Conservation (phyloP, 2,329 filamentous ascomycete species). For the Monosporascus sp. region DNA sequence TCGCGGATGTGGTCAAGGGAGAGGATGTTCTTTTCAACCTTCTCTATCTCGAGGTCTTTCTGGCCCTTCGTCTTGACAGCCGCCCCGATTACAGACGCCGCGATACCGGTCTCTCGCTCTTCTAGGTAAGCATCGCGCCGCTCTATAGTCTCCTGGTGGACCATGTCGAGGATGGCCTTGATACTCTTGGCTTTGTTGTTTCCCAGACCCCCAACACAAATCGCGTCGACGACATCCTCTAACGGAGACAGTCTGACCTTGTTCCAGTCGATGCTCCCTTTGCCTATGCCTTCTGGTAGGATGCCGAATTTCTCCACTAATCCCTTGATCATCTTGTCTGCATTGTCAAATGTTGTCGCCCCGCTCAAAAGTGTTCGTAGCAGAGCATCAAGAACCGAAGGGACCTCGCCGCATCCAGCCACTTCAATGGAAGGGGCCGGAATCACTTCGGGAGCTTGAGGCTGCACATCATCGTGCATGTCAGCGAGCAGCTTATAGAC, state of each 20-base stretch:
- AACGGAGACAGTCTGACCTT: constrained; percentile 55
- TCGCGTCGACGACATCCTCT: constrained; percentile 60
- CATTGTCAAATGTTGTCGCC: constrained; percentile 43
- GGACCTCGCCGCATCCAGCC: constrained; percentile 60
- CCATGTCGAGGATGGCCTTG: constrained; percentile 66
- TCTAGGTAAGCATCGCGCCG: constrained; percentile 37
- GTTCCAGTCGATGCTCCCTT: constrained; percentile 71
- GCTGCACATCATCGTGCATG: constrained; percentile 58
- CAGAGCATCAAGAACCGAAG: constrained; percentile 48
- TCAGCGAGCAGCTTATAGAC: constrained; percentile 60
- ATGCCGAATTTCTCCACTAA: constrained; percentile 61
- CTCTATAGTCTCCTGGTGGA: constrained; percentile 60
- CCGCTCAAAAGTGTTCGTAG: constrained; percentile 48
- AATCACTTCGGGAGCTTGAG: constrained; percentile 53
- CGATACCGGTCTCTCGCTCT: constrained; percentile 33
- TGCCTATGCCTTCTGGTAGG: constrained; percentile 56
- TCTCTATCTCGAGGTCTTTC: constrained; percentile 52
- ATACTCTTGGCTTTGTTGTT: constrained; percentile 67
- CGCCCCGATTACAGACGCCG: constrained; percentile 38
- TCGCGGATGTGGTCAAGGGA: constrained; percentile 46
- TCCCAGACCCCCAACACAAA: constrained; percentile 65
- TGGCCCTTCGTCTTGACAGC: constrained; percentile 35
- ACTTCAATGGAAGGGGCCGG: constrained; percentile 64
- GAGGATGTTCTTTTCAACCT: constrained; percentile 52
- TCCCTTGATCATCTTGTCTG: constrained; percentile 59